Base-by-base conservation (phyloP, 345 rosid species). In the Eutrema yunnanense region DNA sequence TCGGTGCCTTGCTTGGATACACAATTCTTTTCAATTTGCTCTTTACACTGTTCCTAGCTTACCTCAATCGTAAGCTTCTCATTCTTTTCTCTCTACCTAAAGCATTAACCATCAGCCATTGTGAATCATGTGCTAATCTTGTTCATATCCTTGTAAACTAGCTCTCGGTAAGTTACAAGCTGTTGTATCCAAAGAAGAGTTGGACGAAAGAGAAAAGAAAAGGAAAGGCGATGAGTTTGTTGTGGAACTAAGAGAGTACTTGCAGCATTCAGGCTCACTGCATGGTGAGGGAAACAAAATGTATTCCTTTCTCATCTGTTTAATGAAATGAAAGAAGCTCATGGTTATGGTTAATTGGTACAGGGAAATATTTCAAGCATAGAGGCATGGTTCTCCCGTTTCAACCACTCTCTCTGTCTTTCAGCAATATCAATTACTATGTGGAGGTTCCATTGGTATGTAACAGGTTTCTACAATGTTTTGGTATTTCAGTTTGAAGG, bases 301-400 rank as follows among this genome's bases (percentile, higher is more conserved):
- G 50, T 71, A 69, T 48, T 48, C 22, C 41, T 50, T 43, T 36
- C 47, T 61, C 43, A 78, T 77, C 41, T 52, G 53, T 32, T 62
- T 52, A 63, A 33, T 69, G 22, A 22, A 63, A 30, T 49, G 61
- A 59, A 53, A 40, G 42, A 41, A 54, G 32, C 68, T 61, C 19
- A 48, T 41, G 34, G 36, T 36, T 67, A 16, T 72, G 16, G 49
- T 57, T 56, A 33, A 55, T 46, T 73, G 54, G 19, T 50, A 66
- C 85, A 91, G 99, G 97, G 61, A 95, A 95, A 81, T 77, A 87
- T 82, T 86, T 92, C 82, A 88, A 86, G 84, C 87, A 84, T 56
- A 82, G 87, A 80, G 99, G 99, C 80, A 95, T 92, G 98, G 96
- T 90, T 82, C 96, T 95, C n/a, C 99, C 99, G 19, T 95, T 95